Evolutionary conservation across 1,284 basidiomycete species (phyloP), one percentile per base, ranked within the genome.

Genomic region (Phellinidium pouzarii): DNA sequence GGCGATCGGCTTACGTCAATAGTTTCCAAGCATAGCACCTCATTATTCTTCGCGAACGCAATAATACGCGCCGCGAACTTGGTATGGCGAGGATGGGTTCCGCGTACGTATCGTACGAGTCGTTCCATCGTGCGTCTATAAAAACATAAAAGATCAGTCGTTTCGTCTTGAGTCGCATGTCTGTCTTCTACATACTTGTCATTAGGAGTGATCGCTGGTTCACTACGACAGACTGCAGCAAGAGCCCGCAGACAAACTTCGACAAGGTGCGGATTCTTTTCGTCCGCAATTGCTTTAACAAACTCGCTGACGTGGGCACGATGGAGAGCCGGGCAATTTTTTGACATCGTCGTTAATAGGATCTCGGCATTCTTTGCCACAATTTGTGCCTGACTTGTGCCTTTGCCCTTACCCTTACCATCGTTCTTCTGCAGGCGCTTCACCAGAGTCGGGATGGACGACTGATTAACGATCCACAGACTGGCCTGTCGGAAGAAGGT

Each of bases 61-160:
- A 97, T 62, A 44, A 94, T 71, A 22, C 92, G 81, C 1, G 90
- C 82, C 0, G 93, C 91, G 66, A 91, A 94, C 66, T 98, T 98
- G 19, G 93, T 88, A 61, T 89, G 83, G 17, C 79, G 73, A 17
- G 73, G 71, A 29, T 86, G 80, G 1, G 80, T 76, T 8, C 80
- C 77, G 29, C 83, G 65, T 0, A 80, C 86, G 59, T 84, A 78
- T 26, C 78, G 74, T 50, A 71, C 70, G 6, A 88, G 73, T 12
- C 84, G 75, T 34, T 94, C 90, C 7, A 84, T 66, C 0, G 83
- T 80, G 19, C 80, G 76, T 64, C 84, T 84, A 55, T 2, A 22
- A 5, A 36, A 25, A 48, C 7, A 38, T 5, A 22, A 27, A 14
- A 44, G 25, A 41, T 31, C 53, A 31, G 47, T 19, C 44, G n/a